Percentiles rank a stretch among this genome's conserved stretches.
Evolutionary conservation across 2,329 filamentous ascomycete genomes (phyloP).

Genomic region (Boeremia lycopersici): DNA sequence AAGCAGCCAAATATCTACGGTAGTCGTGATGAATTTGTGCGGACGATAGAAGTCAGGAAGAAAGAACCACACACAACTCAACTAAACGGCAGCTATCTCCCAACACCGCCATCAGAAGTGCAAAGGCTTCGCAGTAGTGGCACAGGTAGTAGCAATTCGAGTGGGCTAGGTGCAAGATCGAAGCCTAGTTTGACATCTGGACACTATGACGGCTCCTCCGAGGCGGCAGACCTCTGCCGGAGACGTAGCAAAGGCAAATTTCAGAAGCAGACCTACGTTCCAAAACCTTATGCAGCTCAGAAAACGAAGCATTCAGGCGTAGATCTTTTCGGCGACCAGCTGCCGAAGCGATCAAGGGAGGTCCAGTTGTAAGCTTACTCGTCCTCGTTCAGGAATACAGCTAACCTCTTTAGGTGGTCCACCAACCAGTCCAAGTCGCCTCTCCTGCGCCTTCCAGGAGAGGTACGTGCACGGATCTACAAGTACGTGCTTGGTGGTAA

Average conservation of each 20-base stretch:
- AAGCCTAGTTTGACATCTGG: neutral
- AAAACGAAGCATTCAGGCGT: conserved; percentile 12
- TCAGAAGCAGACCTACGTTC: conserved; percentile 17
- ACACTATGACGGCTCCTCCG: conserved; percentile 7
- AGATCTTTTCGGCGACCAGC: conserved; percentile 13
- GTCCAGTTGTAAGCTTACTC: conserved; percentile 21
- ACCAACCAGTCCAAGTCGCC: conserved; percentile 32
- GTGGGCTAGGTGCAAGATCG: neutral
- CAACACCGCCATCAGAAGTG: conserved; percentile 29
- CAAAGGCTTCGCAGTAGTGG: conserved; percentile 20
- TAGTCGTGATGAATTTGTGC: conserved; percentile 20
- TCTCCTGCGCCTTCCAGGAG: conserved; percentile 32
- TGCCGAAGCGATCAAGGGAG: conserved; percentile 20
- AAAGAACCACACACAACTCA: conserved; percentile 6
- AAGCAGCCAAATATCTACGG: conserved; percentile 17
- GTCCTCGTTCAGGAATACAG: neutral
- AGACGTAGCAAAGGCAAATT: conserved; percentile 15
- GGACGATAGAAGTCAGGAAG: conserved; percentile 17
- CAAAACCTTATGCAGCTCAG: conserved; percentile 21
- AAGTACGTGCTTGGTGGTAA: conserved; percentile 29
- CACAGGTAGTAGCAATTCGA: conserved; percentile 12
- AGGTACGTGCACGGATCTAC: conserved; percentile 32
- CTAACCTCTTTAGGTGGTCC: conserved; percentile 23
- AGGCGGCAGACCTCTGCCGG: conserved; percentile 14
- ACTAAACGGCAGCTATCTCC: conserved; percentile 21